Evolutionary conservation across 129 eudicot species (phyloP), one percentile per base, ranked within the genome.

Genomic region (Erigeron canadensis): DNA sequence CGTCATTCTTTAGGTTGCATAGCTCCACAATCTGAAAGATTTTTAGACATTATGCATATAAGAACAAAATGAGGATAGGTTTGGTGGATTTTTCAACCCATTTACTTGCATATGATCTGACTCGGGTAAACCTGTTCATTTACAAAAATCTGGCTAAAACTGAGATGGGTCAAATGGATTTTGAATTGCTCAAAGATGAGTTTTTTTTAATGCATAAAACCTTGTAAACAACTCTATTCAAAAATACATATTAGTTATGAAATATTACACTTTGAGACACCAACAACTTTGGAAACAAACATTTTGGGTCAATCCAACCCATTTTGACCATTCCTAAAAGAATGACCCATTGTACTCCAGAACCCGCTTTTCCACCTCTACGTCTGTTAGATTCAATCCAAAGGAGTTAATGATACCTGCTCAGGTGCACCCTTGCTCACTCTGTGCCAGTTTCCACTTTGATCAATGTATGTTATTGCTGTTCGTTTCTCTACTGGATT

Each of bases 391-490:
- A n/a, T 28, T 28, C 34, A 17, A 47, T 17, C 61, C 19, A 59
- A 19, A 69, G 11, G 11, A 40, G 16, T 34, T 54, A 38, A 53
- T 22, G 56, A 58, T 78, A 89, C 96, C 96, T 90, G 97, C 70
- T 90, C 97, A 5, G 97, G 97, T 72, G 97, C 97, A 61, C 97
- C 97, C 81, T 90, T 90, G 97, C 97, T 90, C 18, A 75, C 85
- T 21, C 97, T 77, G 60, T 87, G 83, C 97, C 97, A 90, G 59
- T 87, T 80, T 51, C 91, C 97, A 15, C 39, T 70, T 53, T 46
- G 41, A 50, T 90, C 97, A 0, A 83, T 76, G 80, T 90, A 90
- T 3, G 97, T 90, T 10, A 90, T 87, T 28, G 97, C 97, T 9
- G 97, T 90, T 58, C 97, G 89, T 84, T 90, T 90, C 7, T 83